Evolutionary conservation across 129 eudicot genomes (phyloP).

Genomic region (Centrapalus pauciflorus): DNA sequence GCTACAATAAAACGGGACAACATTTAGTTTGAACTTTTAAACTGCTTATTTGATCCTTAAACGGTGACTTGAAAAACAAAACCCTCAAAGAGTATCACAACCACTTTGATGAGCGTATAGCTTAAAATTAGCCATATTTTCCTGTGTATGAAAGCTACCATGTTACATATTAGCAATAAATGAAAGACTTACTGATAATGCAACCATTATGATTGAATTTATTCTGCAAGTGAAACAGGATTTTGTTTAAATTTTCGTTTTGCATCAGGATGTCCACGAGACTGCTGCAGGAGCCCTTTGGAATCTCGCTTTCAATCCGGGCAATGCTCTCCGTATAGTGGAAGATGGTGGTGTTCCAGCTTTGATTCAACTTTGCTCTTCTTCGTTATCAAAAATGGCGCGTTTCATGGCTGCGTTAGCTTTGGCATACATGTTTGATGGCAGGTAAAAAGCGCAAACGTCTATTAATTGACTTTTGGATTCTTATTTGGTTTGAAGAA

Average conservation of each 20-base stretch:
- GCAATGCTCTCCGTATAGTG: constrained; percentile 92
- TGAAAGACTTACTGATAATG: too few relatives aligned
- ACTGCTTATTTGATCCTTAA: too few relatives aligned
- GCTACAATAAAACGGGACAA: too few relatives aligned
- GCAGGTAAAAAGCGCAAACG: constrained; percentile 50
- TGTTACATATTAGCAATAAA: too few relatives aligned
- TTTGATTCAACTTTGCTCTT: constrained; percentile 72
- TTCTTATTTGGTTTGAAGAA: neutral
- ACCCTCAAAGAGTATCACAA: too few relatives aligned
- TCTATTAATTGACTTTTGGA: neutral
- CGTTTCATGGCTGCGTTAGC: constrained; percentile 99
- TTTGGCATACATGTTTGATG: constrained; percentile 95
- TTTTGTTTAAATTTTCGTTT: neutral
- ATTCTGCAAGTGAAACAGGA: neutral
- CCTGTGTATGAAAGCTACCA: too few relatives aligned
- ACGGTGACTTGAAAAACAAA: too few relatives aligned
- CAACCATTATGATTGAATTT: too few relatives aligned
- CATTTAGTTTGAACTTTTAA: too few relatives aligned
- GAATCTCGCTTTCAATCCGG: constrained; percentile 97
- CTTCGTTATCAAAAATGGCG: constrained; percentile 94
- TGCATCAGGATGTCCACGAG: constrained; percentile 89
- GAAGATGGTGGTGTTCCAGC: constrained; percentile 95
- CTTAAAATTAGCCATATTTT: too few relatives aligned
- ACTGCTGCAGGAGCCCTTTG: constrained; percentile 99
- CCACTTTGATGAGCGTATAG: too few relatives aligned